A percentile compares a stretch with the other conserved stretches of the same genome.
Evolutionary conservation across 495 filamentous ascomycete species (phyloP).

Genomic region (Neurospora terricola): DNA sequence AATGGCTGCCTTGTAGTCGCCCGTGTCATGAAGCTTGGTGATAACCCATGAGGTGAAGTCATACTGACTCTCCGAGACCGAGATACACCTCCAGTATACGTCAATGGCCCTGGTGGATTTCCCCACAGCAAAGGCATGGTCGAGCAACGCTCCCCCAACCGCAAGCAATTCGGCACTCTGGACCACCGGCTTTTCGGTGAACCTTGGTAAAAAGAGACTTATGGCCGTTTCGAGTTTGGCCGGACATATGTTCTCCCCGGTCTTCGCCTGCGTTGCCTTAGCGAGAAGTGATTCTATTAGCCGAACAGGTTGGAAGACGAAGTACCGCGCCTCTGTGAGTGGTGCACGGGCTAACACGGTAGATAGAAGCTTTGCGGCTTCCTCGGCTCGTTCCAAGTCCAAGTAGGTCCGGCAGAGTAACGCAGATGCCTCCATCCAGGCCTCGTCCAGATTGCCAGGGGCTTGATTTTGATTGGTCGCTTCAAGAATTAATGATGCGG

Average conservation of each 20-base stretch:
- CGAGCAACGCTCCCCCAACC: slow-evolving; percentile 24
- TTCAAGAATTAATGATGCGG: slow-evolving; percentile 14
- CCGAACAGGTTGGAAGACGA: slow-evolving; percentile 20
- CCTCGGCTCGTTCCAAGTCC: slow-evolving; percentile 16
- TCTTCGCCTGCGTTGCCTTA: neutral
- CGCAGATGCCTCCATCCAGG: slow-evolving; percentile 25
- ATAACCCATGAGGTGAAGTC: slow-evolving; percentile 18
- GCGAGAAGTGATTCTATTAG: slow-evolving; percentile 24
- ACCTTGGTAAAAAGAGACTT: slow-evolving; percentile 25
- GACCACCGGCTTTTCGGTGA: slow-evolving; percentile 15
- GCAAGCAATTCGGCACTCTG: slow-evolving; percentile 6
- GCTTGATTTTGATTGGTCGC: slow-evolving; percentile 8
- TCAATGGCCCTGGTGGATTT: slow-evolving; percentile 9
- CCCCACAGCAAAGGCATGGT: slow-evolving; percentile 10
- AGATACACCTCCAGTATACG: slow-evolving; percentile 24
- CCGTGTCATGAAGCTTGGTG: slow-evolving; percentile 13
- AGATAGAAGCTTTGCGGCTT: slow-evolving; percentile 22
- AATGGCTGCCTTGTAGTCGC: slow-evolving; percentile 23
- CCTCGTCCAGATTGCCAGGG: slow-evolving; percentile 9
- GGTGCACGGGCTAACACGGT: slow-evolving; percentile 16
- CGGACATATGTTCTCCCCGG: neutral
- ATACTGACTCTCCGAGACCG: slow-evolving; percentile 2
- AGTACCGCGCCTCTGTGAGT: slow-evolving; percentile 25
- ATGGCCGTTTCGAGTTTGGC: slow-evolving; percentile 17
- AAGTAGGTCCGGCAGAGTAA: slow-evolving; percentile 28